Evolutionary conservation across 2,329 filamentous ascomycete species (phyloP).

Genomic region (Fusarium equiseti): DNA sequence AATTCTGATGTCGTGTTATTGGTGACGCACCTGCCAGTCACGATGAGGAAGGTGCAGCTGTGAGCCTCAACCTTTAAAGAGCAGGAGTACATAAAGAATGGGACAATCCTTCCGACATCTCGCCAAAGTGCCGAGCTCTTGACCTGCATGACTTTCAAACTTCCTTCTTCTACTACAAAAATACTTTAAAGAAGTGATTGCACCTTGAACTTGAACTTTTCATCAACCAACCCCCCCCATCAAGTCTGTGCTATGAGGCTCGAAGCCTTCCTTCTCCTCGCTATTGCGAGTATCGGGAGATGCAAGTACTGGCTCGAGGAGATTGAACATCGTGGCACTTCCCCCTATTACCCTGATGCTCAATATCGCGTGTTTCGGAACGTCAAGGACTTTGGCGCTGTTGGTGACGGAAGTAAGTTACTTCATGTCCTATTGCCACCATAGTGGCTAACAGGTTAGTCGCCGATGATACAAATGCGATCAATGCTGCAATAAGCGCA

Average conservation of each 20-base stretch:
- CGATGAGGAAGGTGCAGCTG: constrained; percentile 8
- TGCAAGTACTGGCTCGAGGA: constrained; percentile 49
- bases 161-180: background rate
- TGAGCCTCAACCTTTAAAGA: background rate
- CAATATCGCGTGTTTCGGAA: constrained; percentile 50
- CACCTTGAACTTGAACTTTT: background rate
- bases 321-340: constrained; percentile 45
- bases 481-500: constrained; percentile 47
- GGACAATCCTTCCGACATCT: constrained; percentile 13
- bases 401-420: constrained; percentile 48
- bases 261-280: constrained; percentile 16
- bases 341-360: constrained; percentile 48
- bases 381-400: constrained; percentile 49
- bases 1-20: background rate
- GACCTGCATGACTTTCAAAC: background rate
- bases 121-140: background rate
- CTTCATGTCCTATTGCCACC: background rate
- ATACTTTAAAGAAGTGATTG: background rate
- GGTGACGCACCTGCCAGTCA: constrained; percentile 7
- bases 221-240: background rate
- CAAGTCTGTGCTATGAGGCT: constrained; percentile 34
- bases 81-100: constrained; percentile 1
- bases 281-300: constrained; percentile 16
- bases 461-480: constrained; percentile 47
- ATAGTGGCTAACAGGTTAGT: constrained; percentile 26